phyloP scores from a whole-genome alignment of 2,329 filamentous ascomycete species.

The Seiridium unicorne region DNA sequence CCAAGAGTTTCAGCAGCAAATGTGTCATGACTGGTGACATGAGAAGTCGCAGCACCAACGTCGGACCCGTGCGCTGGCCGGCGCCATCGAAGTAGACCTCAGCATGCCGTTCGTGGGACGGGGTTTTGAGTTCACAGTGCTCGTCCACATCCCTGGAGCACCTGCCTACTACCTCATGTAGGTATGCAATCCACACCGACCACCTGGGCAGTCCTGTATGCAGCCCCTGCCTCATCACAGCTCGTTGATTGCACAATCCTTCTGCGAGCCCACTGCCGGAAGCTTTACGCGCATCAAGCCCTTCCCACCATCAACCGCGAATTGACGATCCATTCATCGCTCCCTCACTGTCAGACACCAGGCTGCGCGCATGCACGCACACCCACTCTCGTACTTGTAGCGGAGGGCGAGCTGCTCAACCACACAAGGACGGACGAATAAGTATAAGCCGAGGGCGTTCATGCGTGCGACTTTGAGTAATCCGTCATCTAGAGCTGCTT shows the following conservation, averaged over 20 bases:
- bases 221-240: constrained; percentile 9
- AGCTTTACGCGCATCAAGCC: constrained; percentile 9
- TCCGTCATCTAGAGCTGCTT: not conserved
- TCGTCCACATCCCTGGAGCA: no score
- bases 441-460: no score
- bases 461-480: no score
- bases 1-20: not conserved
- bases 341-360: not conserved
- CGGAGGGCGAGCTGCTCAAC: no score
- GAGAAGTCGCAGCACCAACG: not conserved
- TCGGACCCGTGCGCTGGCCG: not conserved
- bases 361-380: not conserved
- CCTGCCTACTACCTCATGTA: no score
- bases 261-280: constrained; percentile 11
- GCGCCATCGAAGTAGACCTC: not conserved
- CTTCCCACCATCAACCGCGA: not conserved
- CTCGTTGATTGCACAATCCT: constrained; percentile 10
- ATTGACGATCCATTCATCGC: no score
- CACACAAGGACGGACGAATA: no score
- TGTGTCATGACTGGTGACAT: not conserved
- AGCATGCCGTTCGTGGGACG: no score
- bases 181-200: no score
- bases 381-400: not conserved
- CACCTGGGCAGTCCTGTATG: no score
- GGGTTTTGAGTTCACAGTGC: no score